Base-by-base conservation (phyloP, 2,329 filamentous ascomycete genomes). In the Penicillium italicum region DNA sequence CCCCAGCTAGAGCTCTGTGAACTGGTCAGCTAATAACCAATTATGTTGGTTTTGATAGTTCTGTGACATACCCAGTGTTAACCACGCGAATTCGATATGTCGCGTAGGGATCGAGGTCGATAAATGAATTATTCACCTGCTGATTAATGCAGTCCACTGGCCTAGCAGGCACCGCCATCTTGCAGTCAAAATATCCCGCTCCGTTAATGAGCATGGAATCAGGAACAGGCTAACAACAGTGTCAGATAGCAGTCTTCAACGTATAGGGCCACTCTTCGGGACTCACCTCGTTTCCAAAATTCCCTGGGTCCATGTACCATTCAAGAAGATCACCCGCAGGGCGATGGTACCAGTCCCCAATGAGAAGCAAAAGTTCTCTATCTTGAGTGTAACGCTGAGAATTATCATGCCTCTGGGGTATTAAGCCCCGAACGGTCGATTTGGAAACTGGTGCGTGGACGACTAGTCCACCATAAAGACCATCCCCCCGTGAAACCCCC, bases 291-390 rank as follows among this genome's bases (percentile, higher is more conserved):
- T 76, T 76, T 3, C 76, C 77, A 62, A 76, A 77, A 10, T 74
- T 75, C 4, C 69, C 73, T 18, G 74, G 66, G 33, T 72, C 72
- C 62, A 74, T 71, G 57, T 78, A 80, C 73, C 75, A 78, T 6
- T 65, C 69, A 8, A 79, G 64, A 33, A 79, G 72, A 18, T 79
- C 70, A 6, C 60, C 57, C 2, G 75, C 74, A 22, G 70, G 62
- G 14, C 71, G 68, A 63, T 80, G 78, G 61, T 80, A 81, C 78
- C 78, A 80, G 60, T 81, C 79, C 7, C 78, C 77, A 36, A 80
- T 67, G 14, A 81, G 63, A n/a, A 81, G 65, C 12, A 80, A 58
- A 10, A 76, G 46, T 41, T 80, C 79, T 37, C 74, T 69, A 4
- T 74, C 66, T 52, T 74, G 75, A 1, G 50, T 45, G 53, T 65